Base-by-base conservation (phyloP, 129 eudicot species). In the Gnaphalium uliginosum region DNA sequence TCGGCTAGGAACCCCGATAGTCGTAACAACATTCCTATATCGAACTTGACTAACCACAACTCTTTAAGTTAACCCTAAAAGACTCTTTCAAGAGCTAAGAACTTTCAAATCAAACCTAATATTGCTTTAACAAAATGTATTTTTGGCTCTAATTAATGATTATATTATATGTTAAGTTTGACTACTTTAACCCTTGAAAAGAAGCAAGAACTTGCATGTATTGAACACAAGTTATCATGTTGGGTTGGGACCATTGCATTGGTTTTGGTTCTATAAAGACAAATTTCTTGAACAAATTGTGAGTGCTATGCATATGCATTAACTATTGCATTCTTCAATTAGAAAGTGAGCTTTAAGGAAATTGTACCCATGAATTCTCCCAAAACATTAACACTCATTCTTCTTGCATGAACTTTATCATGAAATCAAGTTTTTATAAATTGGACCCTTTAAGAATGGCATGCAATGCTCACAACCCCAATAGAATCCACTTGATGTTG, bases 381-480 rank as follows among this genome's bases (percentile, higher is more conserved):
- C 78, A 64, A 64, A 56, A 61, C 76, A 60, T 64, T 37, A 71
- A 21, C 50, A 68, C 78, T 60, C 79, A 66, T 68, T 59, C 56
- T 64, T 59, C 76, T 27, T 62, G 66, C 82, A 81, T 72, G 61
- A 23, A 81, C 61, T 61, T 75, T n/a, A 63, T 56, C 70, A 53
- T 48, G 61, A 71, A 73, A 73, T 17, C 62, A 9, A 72, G 69
- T 77, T 82, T 77, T 76, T 66, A 82, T 43, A 69, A 41, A 82
- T 46, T 71, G 68, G 64, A 66, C 66, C 72, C 85, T 82, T 79
- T 72, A 72, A 77, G 68, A 72, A 76, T 72, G 76, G 79, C 65
- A 77, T 77, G 85, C 85, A 77, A 56, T 72, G 78, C 82, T 30
- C 87, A 76, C 63, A 76, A 72, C 66, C 66, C 82, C 85, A 69